Conservation (phyloP, 176 grass and related monocot genomes). For the Oryza longistaminata region DNA sequence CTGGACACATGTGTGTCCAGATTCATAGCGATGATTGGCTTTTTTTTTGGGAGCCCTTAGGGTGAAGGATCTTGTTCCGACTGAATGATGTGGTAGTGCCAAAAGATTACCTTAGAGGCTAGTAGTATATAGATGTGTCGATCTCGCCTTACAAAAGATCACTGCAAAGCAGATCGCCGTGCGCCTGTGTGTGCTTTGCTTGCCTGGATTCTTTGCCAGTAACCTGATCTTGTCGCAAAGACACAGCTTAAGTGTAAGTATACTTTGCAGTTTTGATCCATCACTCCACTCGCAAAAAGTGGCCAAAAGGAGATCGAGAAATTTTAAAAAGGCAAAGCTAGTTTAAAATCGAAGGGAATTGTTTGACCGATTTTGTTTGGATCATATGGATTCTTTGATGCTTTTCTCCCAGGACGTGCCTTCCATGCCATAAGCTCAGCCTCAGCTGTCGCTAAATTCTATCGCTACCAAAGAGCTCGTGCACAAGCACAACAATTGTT, state of each 20-base stretch:
- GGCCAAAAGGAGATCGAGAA: neutral
- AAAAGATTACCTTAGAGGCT: neutral
- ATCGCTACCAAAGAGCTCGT: no score
- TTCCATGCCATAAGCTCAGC: no score
- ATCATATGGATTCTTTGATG: neutral
- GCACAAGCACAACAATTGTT: no score
- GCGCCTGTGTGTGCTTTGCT: neutral
- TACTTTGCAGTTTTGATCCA: constrained; percentile 25
- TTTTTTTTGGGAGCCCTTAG: no score
- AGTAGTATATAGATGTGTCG: neutral
- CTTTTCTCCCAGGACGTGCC: no score
- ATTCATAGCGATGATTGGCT: no score
- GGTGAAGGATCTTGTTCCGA: no score
- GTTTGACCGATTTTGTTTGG: constrained; percentile 12
- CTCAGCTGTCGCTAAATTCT: no score
- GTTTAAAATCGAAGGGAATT: constrained; percentile 24
- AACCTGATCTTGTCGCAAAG: constrained; percentile 2
- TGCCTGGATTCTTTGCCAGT: neutral
- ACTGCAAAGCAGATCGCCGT: neutral
- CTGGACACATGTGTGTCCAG: no score
- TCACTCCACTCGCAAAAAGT: constrained; percentile 1
- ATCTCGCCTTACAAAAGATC: constrained; percentile 15
- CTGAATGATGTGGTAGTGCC: neutral
- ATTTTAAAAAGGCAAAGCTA: neutral
- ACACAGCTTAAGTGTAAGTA: neutral